Evolutionary conservation across 352 stramenopile genomes (phyloP).

Genomic region (Globisporangium irregulare): DNA sequence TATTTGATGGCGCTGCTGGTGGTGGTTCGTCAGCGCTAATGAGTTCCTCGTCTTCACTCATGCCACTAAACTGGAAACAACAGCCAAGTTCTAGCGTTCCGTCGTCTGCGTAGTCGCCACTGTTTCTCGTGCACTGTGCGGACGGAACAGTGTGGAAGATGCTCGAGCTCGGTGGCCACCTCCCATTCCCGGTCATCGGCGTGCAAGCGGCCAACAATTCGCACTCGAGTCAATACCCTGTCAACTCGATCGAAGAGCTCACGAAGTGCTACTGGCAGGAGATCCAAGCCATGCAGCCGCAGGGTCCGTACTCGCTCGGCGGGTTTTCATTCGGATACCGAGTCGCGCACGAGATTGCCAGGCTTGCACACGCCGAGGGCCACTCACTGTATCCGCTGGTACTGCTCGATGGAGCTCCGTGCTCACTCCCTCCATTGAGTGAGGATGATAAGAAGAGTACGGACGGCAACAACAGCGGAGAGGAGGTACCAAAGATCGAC

Average conservation of each 20-base stretch:
- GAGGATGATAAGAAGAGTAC: neutral
- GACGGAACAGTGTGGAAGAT: slow-evolving; percentile 61
- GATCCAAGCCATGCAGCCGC: slow-evolving; percentile 28
- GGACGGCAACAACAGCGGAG: neutral
- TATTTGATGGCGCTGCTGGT: slow-evolving; percentile 7
- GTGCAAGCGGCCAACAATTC: slow-evolving; percentile 23
- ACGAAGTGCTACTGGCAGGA: slow-evolving; percentile 33
- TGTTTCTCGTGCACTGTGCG: slow-evolving; percentile 57
- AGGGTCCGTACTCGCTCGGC: slow-evolving; percentile 41
- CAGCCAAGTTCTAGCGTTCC: neutral
- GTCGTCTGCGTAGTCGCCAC: neutral
- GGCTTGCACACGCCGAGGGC: slow-evolving; percentile 25
- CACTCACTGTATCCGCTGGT: slow-evolving; percentile 30
- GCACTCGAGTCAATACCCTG: neutral
- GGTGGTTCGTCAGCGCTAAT: neutral
- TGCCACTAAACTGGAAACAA: slow-evolving; percentile 39
- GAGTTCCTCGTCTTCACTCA: slow-evolving; percentile 18
- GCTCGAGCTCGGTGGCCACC: slow-evolving; percentile 36
- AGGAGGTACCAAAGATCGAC: neutral
- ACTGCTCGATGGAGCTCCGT: slow-evolving; percentile 42
- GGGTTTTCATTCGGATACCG: slow-evolving; percentile 69
- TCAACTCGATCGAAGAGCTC: slow-evolving; percentile 33
- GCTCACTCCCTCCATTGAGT: slow-evolving; percentile 9
- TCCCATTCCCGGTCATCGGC: slow-evolving; percentile 37
- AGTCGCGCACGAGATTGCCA: slow-evolving; percentile 41